These are phyloP conservation scores for Aphanocladium album DNA, from an alignment of 2,329 filamentous ascomycete species.

Conservation along the genomic window DNA sequence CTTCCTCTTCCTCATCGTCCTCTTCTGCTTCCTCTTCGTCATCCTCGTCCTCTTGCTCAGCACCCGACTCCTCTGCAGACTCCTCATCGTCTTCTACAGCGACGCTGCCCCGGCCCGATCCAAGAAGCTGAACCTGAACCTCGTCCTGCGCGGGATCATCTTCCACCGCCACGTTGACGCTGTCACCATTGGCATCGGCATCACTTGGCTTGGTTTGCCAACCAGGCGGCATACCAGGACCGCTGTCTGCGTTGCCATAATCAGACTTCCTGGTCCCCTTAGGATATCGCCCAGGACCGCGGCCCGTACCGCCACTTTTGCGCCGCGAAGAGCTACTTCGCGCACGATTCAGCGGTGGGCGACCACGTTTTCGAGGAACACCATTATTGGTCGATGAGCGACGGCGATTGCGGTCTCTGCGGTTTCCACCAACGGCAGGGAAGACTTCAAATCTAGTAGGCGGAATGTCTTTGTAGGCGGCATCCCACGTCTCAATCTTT, in stretches of 20 bases:
- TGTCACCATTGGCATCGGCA: slow-evolving; percentile 11
- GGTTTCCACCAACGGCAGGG: slow-evolving; percentile 53
- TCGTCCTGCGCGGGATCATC: slow-evolving; percentile 28
- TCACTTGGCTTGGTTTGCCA: slow-evolving; percentile 37
- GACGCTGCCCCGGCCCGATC: slow-evolving; percentile 18
- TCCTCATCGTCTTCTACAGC: slow-evolving; percentile 17
- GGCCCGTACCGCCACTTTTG: slow-evolving; percentile 57
- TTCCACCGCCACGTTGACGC: slow-evolving; percentile 16
- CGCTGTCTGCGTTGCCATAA: slow-evolving; percentile 62
- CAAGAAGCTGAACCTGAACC: slow-evolving; percentile 26
- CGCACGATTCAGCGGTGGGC: slow-evolving; percentile 28
- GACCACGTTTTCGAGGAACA: slow-evolving; percentile 25
- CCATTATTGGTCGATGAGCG: slow-evolving; percentile 18
- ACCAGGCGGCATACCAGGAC: slow-evolving; percentile 56
- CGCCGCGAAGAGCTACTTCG: slow-evolving; percentile 37
- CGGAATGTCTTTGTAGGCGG: slow-evolving; percentile 55
- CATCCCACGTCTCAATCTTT: slow-evolving; percentile 36
- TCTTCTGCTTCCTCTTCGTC: neutral
- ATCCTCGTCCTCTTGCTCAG: slow-evolving; percentile 2
- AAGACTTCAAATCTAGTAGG: slow-evolving; percentile 72
- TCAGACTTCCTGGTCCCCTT: slow-evolving; percentile 65
- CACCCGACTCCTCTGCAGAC: neutral
- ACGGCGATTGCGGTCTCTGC: slow-evolving; percentile 43
- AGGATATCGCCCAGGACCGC: slow-evolving; percentile 61
- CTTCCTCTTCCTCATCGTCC: slow-evolving; percentile 11